Evolutionary conservation across 305 asterid species (phyloP), one percentile per base, ranked within the genome.

Genomic region (Striga hermonthica): DNA sequence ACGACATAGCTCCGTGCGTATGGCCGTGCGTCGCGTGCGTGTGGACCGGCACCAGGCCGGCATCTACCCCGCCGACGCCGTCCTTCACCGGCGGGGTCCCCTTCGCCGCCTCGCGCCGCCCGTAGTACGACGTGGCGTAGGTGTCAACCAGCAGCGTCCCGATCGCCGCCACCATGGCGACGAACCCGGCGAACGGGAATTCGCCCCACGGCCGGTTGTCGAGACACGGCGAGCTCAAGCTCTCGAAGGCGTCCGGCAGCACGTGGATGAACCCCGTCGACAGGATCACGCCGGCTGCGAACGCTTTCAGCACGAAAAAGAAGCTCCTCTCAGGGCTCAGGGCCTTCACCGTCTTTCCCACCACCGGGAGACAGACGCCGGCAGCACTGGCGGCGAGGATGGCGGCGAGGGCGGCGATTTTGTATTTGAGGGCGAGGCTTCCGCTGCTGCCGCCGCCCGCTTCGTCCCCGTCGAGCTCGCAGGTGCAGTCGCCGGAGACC

Each of bases 261-360:
- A 84, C 70, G 37, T 80, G 87, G 5, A 84, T 74, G 53, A 81
- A 84, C 0, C 83, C 86, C 0, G 84, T 83, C 11, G 86, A 71
- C 12, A 83, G 5, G 15, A 81, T 83, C 1, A 84, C 85, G 0
- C 87, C 87, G 0, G 87, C 87, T 0, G 90, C 85, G 48, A 84
- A 84, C 4, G 84, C 81, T 65, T 84, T 84, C 0, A 76, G 16
- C 56, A 76, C 65, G 69, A 64, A 72, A 70, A 57, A 69, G 16
- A 79, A 13, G 13, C 44, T 52, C 1, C 36, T 60, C 9, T 74
- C 80, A 4, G 79, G 76, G 54, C 77, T 74, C 50, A 78, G 59
- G 3, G 74, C 64, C n/a, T 71, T 75, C 13, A 71, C 41, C 4
- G 44, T 10, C 14, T 60, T 78, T 7, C 82, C 79, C 36, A 68